Evolutionary conservation across 495 filamentous ascomycete genomes (phyloP), one percentile per base, ranked within the genome.

Genomic region (Cladorrhinum samala): DNA sequence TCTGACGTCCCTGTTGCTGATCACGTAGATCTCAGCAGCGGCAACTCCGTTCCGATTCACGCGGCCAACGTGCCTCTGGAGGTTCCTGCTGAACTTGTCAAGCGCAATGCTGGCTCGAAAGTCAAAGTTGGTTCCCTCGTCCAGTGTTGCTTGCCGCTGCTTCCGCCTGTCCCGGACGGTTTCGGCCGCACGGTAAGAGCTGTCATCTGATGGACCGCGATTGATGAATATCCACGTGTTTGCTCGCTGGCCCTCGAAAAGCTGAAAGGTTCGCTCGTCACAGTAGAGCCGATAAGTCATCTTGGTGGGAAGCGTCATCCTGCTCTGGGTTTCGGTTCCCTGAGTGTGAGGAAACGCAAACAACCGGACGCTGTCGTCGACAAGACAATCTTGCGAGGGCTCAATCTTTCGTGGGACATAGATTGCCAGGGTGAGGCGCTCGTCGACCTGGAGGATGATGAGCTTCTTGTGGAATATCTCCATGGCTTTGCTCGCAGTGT

Each of bases 341-440:
- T 75, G 70, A 3, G 75, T 71, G 40, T 71, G 72, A 7, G 76
- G 70, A 41, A 79, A 76, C 0, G 76, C 75, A 54, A 79, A 71
- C 9, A 79, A 56, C 2, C 76, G 71, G 6, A 77, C 72, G 11
- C 46, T 53, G 49, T 68, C 60, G 45, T 71, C 70, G 7, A 78
- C 73, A 8, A 62, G 49, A 49, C 49, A 61, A 49, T 77, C 75
- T 25, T 69, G 33, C 9, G 62, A 51, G 19, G 50, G 61, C 27
- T 63, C 61, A 13, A 77, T 57, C 58, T 70, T 70, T 50, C 64
- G 60, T 4, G 76, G 77, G 3, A 80, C 55, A 52, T 80, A 80
- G 18, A 80, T 71, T 3, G 68, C 76, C 8, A 80, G 25, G 2
- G 72, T 77, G 11, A 79, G 62, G 9, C 77, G 63, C 48, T 75